phyloP scores from a whole-genome alignment of 148 eudicot species.

The Fagopyrum tataricum region DNA sequence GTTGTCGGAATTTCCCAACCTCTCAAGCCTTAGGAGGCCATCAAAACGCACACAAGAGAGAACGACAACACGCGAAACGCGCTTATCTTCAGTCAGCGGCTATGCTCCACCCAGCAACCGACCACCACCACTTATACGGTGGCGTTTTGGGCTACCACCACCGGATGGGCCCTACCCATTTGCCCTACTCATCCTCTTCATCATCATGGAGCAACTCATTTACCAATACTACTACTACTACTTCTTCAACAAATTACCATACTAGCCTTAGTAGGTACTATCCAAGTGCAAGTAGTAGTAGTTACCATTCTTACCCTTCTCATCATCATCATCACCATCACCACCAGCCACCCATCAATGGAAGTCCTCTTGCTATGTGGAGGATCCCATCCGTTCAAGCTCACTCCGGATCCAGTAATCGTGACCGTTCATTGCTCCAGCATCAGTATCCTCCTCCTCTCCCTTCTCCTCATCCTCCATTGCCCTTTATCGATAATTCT shows the following conservation, averaged over 20 bases:
- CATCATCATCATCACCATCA: conserved; percentile 16
- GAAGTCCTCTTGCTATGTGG: conserved; percentile 66
- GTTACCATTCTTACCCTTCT: background rate
- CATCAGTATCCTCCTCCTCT: conserved; percentile 19
- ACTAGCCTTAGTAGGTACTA: conserved; percentile 4
- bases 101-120: conserved; percentile 29
- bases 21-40: conserved; percentile 98
- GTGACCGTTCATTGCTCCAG: conserved; percentile 29
- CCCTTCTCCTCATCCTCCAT: conserved; percentile 5
- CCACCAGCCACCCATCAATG: conserved; percentile 40
- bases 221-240: background rate
- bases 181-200: background rate
- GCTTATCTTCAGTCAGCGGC: conserved; percentile 60
- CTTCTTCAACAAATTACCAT: background rate
- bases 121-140: conserved; percentile 22
- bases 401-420: conserved; percentile 14
- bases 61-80: conserved; percentile 80
- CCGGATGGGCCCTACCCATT: conserved; percentile 19
- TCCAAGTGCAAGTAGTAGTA: background rate
- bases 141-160: conserved; percentile 30
- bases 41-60: conserved; percentile 93
- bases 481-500: conserved; percentile 10
- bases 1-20: conserved; percentile 83
- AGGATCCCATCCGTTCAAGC: conserved; percentile 39
- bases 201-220: background rate